phyloP scores from a whole-genome alignment of 176 grass and related monocot species.

The Alopecurus myosuroides region DNA sequence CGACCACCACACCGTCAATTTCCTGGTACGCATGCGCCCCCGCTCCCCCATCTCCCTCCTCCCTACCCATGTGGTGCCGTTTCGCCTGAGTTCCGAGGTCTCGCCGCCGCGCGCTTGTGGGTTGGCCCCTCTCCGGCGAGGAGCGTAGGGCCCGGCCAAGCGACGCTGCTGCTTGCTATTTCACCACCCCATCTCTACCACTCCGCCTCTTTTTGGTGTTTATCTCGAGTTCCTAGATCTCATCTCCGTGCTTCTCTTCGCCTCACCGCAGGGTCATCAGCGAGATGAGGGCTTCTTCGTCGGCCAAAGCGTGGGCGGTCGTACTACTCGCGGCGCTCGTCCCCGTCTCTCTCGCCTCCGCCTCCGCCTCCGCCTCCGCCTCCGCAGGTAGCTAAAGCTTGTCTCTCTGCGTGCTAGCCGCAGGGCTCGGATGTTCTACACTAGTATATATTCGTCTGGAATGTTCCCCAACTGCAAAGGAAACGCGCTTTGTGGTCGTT shows the following conservation, averaged over 20 bases:
- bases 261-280: background rate
- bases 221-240: background rate
- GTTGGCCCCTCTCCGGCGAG: background rate
- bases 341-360: background rate
- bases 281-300: background rate
- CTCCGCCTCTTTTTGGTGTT: background rate
- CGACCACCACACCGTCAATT: background rate
- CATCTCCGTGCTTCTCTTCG: background rate
- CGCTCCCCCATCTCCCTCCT: background rate
- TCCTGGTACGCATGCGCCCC: background rate
- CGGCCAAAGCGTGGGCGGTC: background rate
- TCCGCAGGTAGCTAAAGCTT: constrained; percentile 4
- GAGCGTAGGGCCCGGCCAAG: background rate
- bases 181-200: background rate
- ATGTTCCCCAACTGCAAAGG: background rate
- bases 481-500: background rate
- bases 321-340: constrained; percentile 6
- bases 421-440: background rate
- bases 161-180: background rate
- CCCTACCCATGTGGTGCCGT: background rate
- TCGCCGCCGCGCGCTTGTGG: background rate
- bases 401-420: too few relatives aligned
- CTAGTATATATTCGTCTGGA: background rate
- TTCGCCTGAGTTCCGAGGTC: background rate
- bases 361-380: background rate